phyloP scores from a whole-genome alignment of 345 rosid species.

The Dipteronia sinensis region DNA sequence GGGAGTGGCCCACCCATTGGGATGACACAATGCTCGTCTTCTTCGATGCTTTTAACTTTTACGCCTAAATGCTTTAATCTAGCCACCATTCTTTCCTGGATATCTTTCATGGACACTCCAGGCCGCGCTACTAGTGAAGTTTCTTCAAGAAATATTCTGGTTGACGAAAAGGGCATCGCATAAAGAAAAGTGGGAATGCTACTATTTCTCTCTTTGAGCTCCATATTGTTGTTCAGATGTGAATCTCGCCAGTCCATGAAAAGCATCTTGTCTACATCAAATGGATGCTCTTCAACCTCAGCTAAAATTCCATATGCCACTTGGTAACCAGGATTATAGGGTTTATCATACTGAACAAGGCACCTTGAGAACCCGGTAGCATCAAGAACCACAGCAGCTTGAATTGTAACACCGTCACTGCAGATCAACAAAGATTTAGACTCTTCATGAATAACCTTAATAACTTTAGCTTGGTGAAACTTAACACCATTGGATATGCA shows the following conservation, averaged over 20 bases:
- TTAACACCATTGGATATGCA: constrained; percentile 81
- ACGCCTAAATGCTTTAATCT: constrained; percentile 83
- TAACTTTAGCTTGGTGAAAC: constrained; percentile 92
- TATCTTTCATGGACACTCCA: constrained; percentile 75
- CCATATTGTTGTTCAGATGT: constrained; percentile 50
- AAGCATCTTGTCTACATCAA: constrained; percentile 90
- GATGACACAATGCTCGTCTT: constrained; percentile 89
- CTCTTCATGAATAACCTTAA: constrained; percentile 85
- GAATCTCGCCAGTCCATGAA: constrained; percentile 99
- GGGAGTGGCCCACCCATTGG: constrained; percentile 99
- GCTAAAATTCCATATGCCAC: constrained; percentile 94
- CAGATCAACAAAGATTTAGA: constrained; percentile 76
- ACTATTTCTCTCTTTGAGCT: constrained; percentile 60
- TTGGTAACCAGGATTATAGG: constrained; percentile 95
- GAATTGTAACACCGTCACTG: constrained; percentile 79
- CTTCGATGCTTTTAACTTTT: constrained; percentile 78
- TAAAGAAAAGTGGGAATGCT: constrained; percentile 87
- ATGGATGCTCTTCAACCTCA: constrained; percentile 94
- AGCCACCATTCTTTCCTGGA: constrained; percentile 95
- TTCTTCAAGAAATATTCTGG: constrained; percentile 87
- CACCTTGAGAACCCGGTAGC: constrained; percentile 98
- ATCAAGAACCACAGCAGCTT: constrained; percentile 87
- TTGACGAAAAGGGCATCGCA: constrained; percentile 90
- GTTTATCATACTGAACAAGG: constrained; percentile 92
- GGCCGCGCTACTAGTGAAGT: constrained; percentile 95